Evolutionary conservation across 1,284 basidiomycete species (phyloP), one percentile per base, ranked within the genome.

Genomic region (Anthracocystis walkeri): DNA sequence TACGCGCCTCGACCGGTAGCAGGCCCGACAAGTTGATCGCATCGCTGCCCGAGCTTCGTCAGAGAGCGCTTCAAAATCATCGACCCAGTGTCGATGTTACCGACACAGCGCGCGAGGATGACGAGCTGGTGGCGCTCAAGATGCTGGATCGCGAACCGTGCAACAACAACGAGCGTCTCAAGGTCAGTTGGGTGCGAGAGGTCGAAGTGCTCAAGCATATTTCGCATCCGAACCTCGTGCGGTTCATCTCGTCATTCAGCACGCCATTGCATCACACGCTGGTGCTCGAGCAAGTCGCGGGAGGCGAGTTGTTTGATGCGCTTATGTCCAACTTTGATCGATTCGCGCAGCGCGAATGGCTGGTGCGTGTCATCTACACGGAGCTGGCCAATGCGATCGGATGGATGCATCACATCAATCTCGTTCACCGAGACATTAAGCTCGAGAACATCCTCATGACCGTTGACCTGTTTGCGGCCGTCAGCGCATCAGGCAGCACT

Each of bases 391-490:
- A 89, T 50, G 94, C 91, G 2, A 91, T 96, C 0, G 91, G 90
- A 1, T 97, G 93, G 93, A 91, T 97, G 90, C 94, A 97, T 83
- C 88, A 90, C 49, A 91, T 93, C 31, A 91, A 91, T 2, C 89
- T 96, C 41, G 93, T 96, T 0, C 94, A 97, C 86, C 89, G 94
- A 2, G 94, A 97, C 86, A 91, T 97, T 87, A 97, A 97, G 87
- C 90, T 97, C 20, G 94, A 97, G 86, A 97, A 70, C 42, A 84
- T 84, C 58, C 73, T 84, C 55, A 63, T 84, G 50, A 82, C 80
- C 7, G 51, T 60, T 21, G 52, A 76, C 21, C 63, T 82, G 7
- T 82, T 82, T 51, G 44, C 54, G 23, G 55, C 55, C 20, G 40
- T 25, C 3, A 38, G 53, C 4, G 57, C 54, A 20, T n/a, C 27